Conservation (phyloP, 495 filamentous ascomycete species). For the Neurospora sp. region DNA sequence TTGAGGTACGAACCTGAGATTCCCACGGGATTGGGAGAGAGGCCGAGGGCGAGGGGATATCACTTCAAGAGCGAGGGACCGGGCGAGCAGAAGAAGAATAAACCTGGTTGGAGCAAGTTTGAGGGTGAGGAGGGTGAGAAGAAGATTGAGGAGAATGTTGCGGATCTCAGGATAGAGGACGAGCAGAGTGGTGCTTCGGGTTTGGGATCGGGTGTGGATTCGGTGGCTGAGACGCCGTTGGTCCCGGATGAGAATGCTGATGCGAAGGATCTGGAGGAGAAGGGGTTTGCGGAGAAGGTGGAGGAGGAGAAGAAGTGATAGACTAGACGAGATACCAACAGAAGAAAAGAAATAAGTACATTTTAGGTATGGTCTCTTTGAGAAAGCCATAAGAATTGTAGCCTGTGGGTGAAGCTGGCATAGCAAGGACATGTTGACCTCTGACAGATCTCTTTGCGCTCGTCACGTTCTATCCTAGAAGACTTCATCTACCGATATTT, state of each 20-base stretch:
- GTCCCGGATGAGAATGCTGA: conserved; percentile 3
- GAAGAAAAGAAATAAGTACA: too few relatives aligned
- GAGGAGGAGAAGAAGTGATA: background rate
- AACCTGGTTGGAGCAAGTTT: conserved; percentile 47
- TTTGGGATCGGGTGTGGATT: background rate
- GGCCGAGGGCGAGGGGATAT: conserved; percentile 78
- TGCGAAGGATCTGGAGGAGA: background rate
- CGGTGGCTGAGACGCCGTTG: background rate
- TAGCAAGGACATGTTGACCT: too few relatives aligned
- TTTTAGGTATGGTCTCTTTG: too few relatives aligned
- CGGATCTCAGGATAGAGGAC: background rate
- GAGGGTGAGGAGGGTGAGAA: conserved; percentile 12
- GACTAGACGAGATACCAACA: background rate
- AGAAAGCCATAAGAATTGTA: too few relatives aligned
- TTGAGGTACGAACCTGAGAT: conserved; percentile 54
- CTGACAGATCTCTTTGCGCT: too few relatives aligned
- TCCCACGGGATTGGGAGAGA: conserved; percentile 62
- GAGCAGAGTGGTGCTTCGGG: background rate
- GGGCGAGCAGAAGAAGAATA: conserved; percentile 57
- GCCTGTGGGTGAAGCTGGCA: too few relatives aligned
- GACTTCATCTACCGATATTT: too few relatives aligned
- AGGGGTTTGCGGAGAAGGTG: background rate
- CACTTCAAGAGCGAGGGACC: conserved; percentile 63
- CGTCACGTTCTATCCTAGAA: too few relatives aligned
- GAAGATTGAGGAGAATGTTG: background rate